Conservation (phyloP, 352 stramenopile genomes). For the Peronosclerospora sorghi region DNA sequence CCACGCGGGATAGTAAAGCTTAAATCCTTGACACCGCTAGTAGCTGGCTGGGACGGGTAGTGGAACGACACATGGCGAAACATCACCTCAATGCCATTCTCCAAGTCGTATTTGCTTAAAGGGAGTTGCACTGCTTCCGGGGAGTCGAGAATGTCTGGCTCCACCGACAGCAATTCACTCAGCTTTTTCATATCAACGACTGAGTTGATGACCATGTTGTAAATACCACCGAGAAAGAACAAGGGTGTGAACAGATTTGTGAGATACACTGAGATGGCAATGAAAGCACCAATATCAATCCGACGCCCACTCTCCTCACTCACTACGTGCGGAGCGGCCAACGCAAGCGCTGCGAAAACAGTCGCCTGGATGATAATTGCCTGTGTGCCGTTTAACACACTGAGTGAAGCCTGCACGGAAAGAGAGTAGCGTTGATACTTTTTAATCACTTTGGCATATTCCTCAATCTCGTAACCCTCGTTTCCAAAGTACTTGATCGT, state of each 20-base stretch:
- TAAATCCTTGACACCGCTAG: conserved; percentile 86
- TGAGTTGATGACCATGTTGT: conserved; percentile 86
- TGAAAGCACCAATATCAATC: conserved; percentile 92
- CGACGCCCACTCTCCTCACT: conserved; percentile 50
- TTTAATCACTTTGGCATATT: conserved; percentile 87
- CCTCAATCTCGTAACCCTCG: conserved; percentile 87
- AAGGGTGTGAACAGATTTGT: conserved; percentile 94
- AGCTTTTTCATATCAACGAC: conserved; percentile 97
- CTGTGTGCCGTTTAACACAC: conserved; percentile 91
- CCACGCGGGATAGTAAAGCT: conserved; percentile 73
- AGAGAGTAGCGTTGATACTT: conserved; percentile 91
- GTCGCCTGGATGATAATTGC: conserved; percentile 75
- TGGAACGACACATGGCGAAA: conserved; percentile 93
- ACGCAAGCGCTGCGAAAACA: conserved; percentile 42
- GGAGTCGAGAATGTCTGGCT: conserved; percentile 89
- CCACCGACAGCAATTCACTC: conserved; percentile 91
- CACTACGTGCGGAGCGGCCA: conserved; percentile 65
- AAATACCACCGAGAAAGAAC: conserved; percentile 91
- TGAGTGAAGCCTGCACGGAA: conserved; percentile 89
- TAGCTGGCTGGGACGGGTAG: conserved; percentile 85
- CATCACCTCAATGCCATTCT: conserved; percentile 80
- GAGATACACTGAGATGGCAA: conserved; percentile 94
- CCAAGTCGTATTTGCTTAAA: conserved; percentile 54
- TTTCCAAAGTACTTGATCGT: conserved; percentile 97
- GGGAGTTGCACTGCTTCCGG: conserved; percentile 77